Base-by-base conservation (phyloP, 352 stramenopile species). In the Globisporangium apiculatum region DNA sequence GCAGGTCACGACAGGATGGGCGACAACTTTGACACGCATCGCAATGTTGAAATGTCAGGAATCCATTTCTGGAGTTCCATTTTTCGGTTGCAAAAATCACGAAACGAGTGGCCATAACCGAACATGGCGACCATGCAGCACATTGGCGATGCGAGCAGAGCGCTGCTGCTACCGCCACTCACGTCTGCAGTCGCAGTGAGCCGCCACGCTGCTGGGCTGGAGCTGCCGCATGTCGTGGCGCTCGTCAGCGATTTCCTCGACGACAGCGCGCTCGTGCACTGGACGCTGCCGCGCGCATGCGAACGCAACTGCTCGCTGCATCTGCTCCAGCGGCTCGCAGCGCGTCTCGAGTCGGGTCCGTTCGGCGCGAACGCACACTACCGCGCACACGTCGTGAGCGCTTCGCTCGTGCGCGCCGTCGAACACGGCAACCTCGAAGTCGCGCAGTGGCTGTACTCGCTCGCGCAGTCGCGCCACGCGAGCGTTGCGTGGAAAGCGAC, bases 401-500 rank as follows among this genome's bases (percentile, higher is more conserved):
- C 46, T 8, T 18, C 18, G 15, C 56, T 61, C 31, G 48, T 48
- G 40, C 58, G 48, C 40, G 57, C 64, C 4, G 56, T 50, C 24
- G 24, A 52, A 17, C 48, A 65, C 55, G 53, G 55, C 50, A 54
- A 61, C 40, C 11, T 56, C 24, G 60, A 63, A 35, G 53, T 60
- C n/a, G 45, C 57, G 31, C 43, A 57, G 31, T 70, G 59, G 59
- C 43, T 65, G 18, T 61, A 47, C 31, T n/a, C 48, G 4, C 38
- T 50, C 11, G 40, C 43, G 38, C 38, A 4, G 14, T 53, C 37
- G 11, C 55, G 14, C 17, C 48, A 51, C 40, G n/a, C 48, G 41
- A 61, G 48, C 40, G 50, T 61, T n/a, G 40, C 55, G 48, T 61
- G 57, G 51, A 63, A 63, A 43, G 51, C 51, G 48, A 63, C 58